Evolutionary conservation across 1,284 basidiomycete genomes (phyloP).

Genomic region (Neonothopanus nambi): DNA sequence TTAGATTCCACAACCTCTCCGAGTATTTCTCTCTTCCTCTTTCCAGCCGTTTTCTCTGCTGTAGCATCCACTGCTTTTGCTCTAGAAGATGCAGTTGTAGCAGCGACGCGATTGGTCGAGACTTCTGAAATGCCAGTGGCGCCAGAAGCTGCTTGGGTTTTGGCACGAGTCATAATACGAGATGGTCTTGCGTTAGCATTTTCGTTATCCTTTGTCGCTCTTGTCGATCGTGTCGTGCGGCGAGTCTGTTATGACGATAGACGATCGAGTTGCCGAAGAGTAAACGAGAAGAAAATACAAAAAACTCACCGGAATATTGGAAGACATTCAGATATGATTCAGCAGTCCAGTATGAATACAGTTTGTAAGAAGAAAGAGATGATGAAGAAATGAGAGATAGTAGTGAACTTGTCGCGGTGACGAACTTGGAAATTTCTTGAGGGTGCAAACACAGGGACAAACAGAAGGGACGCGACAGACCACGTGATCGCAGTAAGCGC

Average conservation of each 20-base stretch:
- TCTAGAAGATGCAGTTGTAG: conserved; percentile 26
- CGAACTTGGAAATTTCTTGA: too few species aligned
- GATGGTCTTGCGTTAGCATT: conserved; percentile 35
- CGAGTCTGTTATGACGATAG: conserved; percentile 9
- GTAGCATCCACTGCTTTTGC: conserved; percentile 22
- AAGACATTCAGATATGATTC: conserved; percentile 6
- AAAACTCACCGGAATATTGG: conserved; percentile 15
- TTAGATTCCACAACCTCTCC: conserved; percentile 33
- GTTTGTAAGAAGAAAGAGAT: background rate
- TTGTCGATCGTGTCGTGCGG: conserved; percentile 26
- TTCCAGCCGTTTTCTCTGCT: conserved; percentile 26
- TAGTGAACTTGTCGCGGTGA: background rate
- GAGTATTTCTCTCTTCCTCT: conserved; percentile 40
- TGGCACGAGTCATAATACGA: conserved; percentile 31
- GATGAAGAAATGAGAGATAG: background rate
- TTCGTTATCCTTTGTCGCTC: conserved; percentile 31
- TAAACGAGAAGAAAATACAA: conserved; percentile 3
- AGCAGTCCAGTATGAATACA: background rate
- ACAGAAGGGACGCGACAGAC: too few species aligned
- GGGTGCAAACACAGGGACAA: too few species aligned
- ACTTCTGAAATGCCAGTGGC: conserved; percentile 19
- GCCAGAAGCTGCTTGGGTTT: conserved; percentile 27
- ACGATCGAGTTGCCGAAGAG: background rate
- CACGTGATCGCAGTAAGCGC: too few species aligned
- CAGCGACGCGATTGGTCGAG: conserved; percentile 18